These are phyloP conservation scores for Poa annua DNA, from an alignment of 176 grass and related monocot genomes.

Conservation along the genomic window DNA sequence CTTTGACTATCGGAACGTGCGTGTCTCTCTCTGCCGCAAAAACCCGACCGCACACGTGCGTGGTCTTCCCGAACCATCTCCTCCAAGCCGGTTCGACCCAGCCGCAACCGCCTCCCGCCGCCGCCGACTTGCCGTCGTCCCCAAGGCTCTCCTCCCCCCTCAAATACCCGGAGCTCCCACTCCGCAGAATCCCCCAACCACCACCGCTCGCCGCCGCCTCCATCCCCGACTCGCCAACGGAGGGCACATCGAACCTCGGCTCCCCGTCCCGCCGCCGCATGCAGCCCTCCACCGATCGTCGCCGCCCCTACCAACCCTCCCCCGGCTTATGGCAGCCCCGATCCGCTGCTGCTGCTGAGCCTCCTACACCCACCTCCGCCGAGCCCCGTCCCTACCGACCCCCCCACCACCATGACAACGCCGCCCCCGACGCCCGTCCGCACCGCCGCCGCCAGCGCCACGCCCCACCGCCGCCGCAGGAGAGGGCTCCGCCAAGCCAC, in stretches of 20 bases:
- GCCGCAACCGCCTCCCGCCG: background rate
- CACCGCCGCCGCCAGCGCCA: conserved; percentile 33
- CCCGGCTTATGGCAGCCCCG: conserved; percentile 67
- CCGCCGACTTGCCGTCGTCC: conserved; percentile 50
- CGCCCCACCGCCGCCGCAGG: background rate
- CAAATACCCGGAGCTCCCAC: conserved; percentile 37
- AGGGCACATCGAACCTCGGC: conserved; percentile 18
- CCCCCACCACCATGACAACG: conserved; percentile 1
- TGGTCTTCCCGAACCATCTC: background rate
- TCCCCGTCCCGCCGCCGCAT: conserved; percentile 33
- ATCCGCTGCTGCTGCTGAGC: background rate
- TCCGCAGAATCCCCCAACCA: background rate
- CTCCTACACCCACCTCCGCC: background rate
- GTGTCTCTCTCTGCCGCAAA: no score
- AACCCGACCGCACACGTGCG: background rate
- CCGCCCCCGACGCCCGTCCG: conserved; percentile 17
- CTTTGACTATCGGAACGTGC: no score
- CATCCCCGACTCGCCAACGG: conserved; percentile 17
- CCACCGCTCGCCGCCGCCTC: background rate
- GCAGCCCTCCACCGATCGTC: conserved; percentile 46
- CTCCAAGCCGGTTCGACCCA: background rate
- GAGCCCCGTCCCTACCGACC: background rate
- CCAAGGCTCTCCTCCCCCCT: conserved; percentile 58
- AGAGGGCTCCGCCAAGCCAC: conserved; percentile 14
- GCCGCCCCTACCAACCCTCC: conserved; percentile 25